A percentile compares a stretch with the other conserved stretches of the same genome.
These are phyloP conservation scores for Balansia obtecta DNA, from an alignment of 2,329 filamentous ascomycete genomes.

Conservation along the genomic window DNA sequence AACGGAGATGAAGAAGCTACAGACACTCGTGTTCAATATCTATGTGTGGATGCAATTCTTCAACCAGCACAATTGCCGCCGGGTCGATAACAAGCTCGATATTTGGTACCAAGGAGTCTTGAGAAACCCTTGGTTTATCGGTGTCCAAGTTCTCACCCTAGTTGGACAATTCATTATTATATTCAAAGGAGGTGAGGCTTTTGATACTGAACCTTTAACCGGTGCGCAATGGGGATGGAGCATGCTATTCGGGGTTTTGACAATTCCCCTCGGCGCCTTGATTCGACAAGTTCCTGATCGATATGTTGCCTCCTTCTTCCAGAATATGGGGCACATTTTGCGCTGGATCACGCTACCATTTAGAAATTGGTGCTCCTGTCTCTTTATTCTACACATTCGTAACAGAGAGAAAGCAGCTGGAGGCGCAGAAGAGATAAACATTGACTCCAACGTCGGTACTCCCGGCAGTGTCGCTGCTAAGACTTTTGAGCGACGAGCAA, in stretches of 20 bases:
- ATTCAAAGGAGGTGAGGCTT: slow-evolving; percentile 55
- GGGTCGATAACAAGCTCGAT: slow-evolving; percentile 73
- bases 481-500: slow-evolving; percentile 1
- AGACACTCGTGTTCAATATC: slow-evolving; percentile 71
- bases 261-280: slow-evolving; percentile 45
- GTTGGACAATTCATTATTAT: slow-evolving; percentile 61
- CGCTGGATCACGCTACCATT: slow-evolving; percentile 11
- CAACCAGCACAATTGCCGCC: slow-evolving; percentile 68
- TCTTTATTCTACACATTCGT: slow-evolving; percentile 11
- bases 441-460: slow-evolving; percentile 9
- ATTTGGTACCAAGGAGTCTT: slow-evolving; percentile 63
- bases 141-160: slow-evolving; percentile 53
- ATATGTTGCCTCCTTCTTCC: slow-evolving; percentile 18
- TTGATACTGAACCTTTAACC: slow-evolving; percentile 48
- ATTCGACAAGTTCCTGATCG: slow-evolving; percentile 29
- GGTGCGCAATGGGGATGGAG: slow-evolving; percentile 59
- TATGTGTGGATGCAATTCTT: slow-evolving; percentile 89
- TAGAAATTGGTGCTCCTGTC: slow-evolving; percentile 10
- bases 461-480: not conserved
- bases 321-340: slow-evolving; percentile 10
- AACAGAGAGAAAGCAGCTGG: slow-evolving; percentile 13
- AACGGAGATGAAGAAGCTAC: slow-evolving; percentile 23
- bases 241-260: slow-evolving; percentile 53
- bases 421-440: slow-evolving; percentile 12
- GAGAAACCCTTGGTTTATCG: slow-evolving; percentile 65